Evolutionary conservation across 768 basidiomycete genomes (phyloP), one percentile per base, ranked within the genome.

Genomic region (Candolleomyces efflorescens): DNA sequence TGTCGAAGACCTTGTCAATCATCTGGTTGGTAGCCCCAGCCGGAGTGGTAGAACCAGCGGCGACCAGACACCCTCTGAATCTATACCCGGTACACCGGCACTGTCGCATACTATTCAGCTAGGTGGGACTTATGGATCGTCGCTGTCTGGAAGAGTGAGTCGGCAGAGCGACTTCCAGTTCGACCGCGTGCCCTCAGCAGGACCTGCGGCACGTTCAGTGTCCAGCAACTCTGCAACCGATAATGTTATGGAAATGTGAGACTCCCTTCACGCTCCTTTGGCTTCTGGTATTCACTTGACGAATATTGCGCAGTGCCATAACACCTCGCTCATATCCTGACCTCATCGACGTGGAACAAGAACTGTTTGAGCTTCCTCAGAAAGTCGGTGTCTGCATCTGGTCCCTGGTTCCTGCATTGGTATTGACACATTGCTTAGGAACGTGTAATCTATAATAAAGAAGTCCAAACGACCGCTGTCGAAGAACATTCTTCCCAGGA

Each of bases 311-410:
- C 60, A 90, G 88, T 57, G 75, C 76, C 46, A 75, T 90, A 65
- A 84, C 81, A 4, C 85, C 87, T 11, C 79, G 89, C 44, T 78
- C 81, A 27, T 75, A 85, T 44, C 82, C 82, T n/a, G 91, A 92
- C 66, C 79, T 94, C n/a, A 82, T 96, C 51, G 92, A 96, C 62
- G 80, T 91, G 17, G 90, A 94, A 62, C 87, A 92, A 65, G 94
- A 97, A 67, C 74, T 97, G 5, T 96, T 92, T 63, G 94, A 95
- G 64, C 74, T 94, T 11, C 94, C 94, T 2, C 85, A 89, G 65
- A 92, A 89, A 77, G 94, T 92, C 55, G 48, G 76, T 65, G 12
- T 45, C 11, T 55, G 24, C 18, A 7, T 18, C 11, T 15, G 12
- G 17, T 53, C 13, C 43, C 9, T n/a, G 17, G 41, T 15, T 53